Evolutionary conservation across 2,329 filamentous ascomycete species (phyloP).

Genomic region (Aspergillus sp.): DNA sequence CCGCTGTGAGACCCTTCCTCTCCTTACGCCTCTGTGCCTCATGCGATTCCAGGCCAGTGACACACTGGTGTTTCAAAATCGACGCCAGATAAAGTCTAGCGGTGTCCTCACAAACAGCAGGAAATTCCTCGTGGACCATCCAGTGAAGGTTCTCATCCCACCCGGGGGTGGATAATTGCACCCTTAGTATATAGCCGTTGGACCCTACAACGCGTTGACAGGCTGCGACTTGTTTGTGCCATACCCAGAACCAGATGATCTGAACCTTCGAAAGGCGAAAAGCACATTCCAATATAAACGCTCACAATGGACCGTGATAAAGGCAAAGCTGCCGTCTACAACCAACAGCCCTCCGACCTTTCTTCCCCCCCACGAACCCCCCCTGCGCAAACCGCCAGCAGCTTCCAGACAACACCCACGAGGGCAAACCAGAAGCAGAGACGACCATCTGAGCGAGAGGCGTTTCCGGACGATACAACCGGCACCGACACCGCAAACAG

Average conservation of each 20-base stretch:
- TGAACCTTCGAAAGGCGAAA: no score
- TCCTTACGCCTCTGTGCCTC: neutral
- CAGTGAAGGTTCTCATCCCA: neutral
- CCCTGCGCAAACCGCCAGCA: conserved; percentile 26
- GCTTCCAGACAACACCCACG: conserved; percentile 14
- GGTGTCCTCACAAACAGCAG: neutral
- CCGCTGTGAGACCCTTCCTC: neutral
- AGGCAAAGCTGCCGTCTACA: conserved; percentile 19
- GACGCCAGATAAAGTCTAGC: neutral
- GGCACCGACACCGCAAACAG: conserved; percentile 25
- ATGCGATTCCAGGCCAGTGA: neutral
- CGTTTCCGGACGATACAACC: conserved; percentile 32
- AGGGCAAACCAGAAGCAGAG: conserved; percentile 16
- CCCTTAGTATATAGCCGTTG: neutral
- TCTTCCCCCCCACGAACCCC: conserved; percentile 35
- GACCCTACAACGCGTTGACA: neutral
- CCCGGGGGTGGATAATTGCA: no score
- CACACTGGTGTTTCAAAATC: neutral
- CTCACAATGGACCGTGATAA: conserved; percentile 8
- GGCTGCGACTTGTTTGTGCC: no score
- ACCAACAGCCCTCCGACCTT: neutral
- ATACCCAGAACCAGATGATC: no score
- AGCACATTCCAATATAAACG: conserved; percentile 1
- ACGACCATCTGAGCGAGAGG: conserved; percentile 32
- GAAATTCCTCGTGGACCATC: neutral